These are phyloP conservation scores for Leptographium lundbergii DNA, from an alignment of 2,329 filamentous ascomycete species.

Conservation along the genomic window DNA sequence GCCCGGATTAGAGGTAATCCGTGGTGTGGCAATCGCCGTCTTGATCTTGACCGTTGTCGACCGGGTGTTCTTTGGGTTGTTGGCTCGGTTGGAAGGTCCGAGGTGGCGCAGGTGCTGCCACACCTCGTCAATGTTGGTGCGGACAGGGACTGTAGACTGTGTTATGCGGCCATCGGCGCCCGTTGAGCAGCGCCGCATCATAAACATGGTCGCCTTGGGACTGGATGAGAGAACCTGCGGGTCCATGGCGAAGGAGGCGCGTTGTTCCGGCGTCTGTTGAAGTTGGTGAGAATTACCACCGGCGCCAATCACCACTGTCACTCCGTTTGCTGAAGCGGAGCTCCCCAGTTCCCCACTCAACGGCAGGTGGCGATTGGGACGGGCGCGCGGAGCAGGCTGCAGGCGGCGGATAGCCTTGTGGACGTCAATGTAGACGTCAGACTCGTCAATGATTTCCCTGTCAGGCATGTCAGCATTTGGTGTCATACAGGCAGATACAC, in stretches of 20 bases:
- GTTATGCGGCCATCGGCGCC: constrained; percentile 38
- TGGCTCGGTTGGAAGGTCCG: constrained; percentile 54
- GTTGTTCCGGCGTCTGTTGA: constrained; percentile 6
- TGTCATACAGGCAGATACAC: background rate
- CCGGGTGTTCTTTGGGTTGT: constrained; percentile 48
- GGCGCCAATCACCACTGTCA: constrained; percentile 17
- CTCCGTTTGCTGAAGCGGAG: constrained; percentile 10
- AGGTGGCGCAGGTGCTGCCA: constrained; percentile 51
- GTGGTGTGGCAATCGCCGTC: constrained; percentile 7
- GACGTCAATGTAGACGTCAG: constrained; percentile 94
- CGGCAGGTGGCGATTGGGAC: constrained; percentile 31
- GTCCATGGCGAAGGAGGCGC: constrained; percentile 15
- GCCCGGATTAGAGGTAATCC: background rate
- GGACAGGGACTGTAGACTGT: constrained; percentile 38
- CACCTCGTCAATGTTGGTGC: constrained; percentile 50
- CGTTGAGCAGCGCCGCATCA: constrained; percentile 45
- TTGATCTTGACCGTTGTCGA: constrained; percentile 58
- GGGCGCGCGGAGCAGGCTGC: constrained; percentile 68
- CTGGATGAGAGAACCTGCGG: constrained; percentile 27
- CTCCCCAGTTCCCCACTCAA: background rate
- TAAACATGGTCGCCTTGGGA: constrained; percentile 41
- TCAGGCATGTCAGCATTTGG: background rate
- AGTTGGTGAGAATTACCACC: constrained; percentile 11
- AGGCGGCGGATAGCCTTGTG: constrained; percentile 93
- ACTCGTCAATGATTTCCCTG: constrained; percentile 97